A percentile compares a stretch with the other conserved stretches of the same genome.
phyloP scores from a whole-genome alignment of 2,329 filamentous ascomycete genomes.

The Calycina herbarum region DNA sequence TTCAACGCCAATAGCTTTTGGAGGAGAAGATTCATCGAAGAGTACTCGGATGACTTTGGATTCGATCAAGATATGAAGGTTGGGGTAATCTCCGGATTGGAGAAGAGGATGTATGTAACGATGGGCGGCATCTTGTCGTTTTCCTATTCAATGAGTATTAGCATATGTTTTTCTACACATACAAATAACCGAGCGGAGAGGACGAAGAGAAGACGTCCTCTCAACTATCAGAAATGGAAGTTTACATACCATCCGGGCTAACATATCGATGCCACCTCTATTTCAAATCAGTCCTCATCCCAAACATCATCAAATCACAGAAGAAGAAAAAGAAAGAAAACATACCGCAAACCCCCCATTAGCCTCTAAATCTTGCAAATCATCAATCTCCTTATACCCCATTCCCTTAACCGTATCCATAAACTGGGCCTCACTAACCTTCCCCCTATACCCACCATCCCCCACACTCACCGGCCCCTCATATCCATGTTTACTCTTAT shows the following conservation, averaged over 20 bases:
- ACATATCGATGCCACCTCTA: constrained; percentile 3
- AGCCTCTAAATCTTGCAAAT: constrained; percentile 53
- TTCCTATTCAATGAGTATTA: constrained; percentile 42
- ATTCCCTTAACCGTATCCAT: constrained; percentile 48
- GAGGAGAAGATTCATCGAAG: constrained; percentile 48
- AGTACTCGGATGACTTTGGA: constrained; percentile 56
- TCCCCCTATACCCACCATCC: constrained; percentile 47
- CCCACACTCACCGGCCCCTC: constrained; percentile 58
- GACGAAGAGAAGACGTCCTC: neutral
- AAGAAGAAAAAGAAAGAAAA: neutral
- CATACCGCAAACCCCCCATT: constrained; percentile 39
- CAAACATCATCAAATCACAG: neutral
- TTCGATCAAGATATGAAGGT: constrained; percentile 59
- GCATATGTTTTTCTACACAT: constrained; percentile 4
- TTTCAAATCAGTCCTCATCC: neutral
- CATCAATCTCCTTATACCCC: constrained; percentile 53
- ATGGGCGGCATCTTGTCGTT: constrained; percentile 58
- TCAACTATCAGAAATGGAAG: too few relatives aligned
- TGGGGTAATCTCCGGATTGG: constrained; percentile 50
- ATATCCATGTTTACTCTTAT: constrained; percentile 48
- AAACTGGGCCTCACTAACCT: constrained; percentile 47
- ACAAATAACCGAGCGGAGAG: neutral
- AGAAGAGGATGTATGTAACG: constrained; percentile 55
- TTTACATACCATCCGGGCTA: neutral
- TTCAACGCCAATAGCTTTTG: constrained; percentile 58